Percentiles rank a stretch among this genome's conserved stretches.
Evolutionary conservation across 108 stramenopile genomes (phyloP).

Genomic region (Skeletonema marinoi): DNA sequence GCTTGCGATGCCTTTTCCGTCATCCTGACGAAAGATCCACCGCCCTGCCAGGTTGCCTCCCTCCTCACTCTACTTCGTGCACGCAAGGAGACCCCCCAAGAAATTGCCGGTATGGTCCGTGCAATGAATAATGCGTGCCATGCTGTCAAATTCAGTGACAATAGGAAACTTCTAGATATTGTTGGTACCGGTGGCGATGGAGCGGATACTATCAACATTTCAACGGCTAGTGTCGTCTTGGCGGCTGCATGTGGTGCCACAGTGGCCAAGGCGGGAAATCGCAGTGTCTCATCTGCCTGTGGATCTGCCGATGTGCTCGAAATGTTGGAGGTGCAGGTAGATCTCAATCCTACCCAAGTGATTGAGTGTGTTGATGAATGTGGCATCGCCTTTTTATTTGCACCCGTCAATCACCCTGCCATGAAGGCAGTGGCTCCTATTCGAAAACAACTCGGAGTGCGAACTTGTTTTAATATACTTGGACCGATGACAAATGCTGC

Average conservation of each 20-base stretch:
- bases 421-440: conserved; percentile 97
- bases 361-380: conserved; percentile 86
- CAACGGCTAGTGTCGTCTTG: conserved; percentile 92
- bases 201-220: conserved; percentile 98
- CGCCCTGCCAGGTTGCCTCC: conserved; percentile 84
- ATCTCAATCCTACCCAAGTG: conserved; percentile 86
- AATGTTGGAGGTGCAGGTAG: conserved; percentile 93
- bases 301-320: conserved; percentile 97
- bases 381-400: conserved; percentile 96
- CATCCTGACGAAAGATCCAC: conserved; percentile 62
- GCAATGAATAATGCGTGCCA: conserved; percentile 92
- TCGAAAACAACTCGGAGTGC: conserved; percentile 91
- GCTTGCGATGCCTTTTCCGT: conserved; percentile 79
- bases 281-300: conserved; percentile 89
- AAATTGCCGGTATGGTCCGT: conserved; percentile 95
- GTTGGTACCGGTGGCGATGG: conserved; percentile 99
- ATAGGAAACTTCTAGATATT: conserved; percentile 92
- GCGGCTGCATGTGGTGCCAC: conserved; percentile 96
- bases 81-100: conserved; percentile 90
- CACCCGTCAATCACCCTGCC: conserved; percentile 97
- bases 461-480: conserved; percentile 97
- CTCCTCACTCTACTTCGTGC: conserved; percentile 90
- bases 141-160: conserved; percentile 59
- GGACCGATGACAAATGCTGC: conserved; percentile 99
- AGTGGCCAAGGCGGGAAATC: conserved; percentile 97